A percentile compares a stretch with the other conserved stretches of the same genome.
Conservation (phyloP, 225 moss, liverwort and hornwort genomes). For the Pseudoscleropodium purum region DNA sequence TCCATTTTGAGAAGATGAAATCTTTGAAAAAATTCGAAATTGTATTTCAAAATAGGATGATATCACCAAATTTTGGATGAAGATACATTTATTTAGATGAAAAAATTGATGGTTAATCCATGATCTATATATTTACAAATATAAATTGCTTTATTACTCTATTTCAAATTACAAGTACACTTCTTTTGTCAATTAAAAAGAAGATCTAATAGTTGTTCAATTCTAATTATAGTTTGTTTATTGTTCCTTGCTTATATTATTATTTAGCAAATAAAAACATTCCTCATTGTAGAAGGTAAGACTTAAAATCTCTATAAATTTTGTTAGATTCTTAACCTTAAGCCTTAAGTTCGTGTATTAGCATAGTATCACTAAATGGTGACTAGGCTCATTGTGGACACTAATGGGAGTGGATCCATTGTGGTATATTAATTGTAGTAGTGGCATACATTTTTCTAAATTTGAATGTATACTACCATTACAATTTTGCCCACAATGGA, state of each 20-base stretch:
- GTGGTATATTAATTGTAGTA: neutral
- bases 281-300: neutral
- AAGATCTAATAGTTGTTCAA: neutral
- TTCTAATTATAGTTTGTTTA: neutral
- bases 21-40: neutral
- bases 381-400: neutral
- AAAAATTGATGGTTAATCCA: neutral
- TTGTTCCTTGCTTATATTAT: neutral
- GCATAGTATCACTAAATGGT: neutral
- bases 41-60: neutral
- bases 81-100: neutral
- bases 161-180: neutral
- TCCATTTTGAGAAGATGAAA: neutral
- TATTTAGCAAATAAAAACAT: neutral
- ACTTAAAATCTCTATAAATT: neutral
- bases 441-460: neutral
- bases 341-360: neutral
- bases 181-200: neutral
- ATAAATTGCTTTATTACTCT: neutral
- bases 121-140: accelerated
- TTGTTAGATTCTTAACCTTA: neutral
- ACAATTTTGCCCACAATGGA: neutral
- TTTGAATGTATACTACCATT: neutral
- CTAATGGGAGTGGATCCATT: accelerated
- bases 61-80: neutral